Base-by-base conservation (phyloP, 2,329 filamentous ascomycete species). In the Hymenoscyphus albidus region DNA sequence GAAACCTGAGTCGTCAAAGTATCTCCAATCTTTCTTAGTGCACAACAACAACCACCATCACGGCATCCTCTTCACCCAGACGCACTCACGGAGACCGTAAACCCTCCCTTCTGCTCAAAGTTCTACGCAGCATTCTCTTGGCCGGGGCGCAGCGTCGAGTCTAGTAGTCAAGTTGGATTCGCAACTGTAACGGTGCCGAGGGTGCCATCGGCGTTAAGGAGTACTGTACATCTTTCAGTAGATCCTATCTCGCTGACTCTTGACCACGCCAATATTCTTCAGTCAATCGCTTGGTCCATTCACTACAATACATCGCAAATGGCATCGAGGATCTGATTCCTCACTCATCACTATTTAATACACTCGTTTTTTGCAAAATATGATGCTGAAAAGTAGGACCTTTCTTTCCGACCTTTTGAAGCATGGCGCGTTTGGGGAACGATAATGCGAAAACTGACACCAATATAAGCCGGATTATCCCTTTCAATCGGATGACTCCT, bases 331-430 rank as follows among this genome's bases (percentile, higher is more conserved):
- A 27, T 51, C 7, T 51, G 44, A 51, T 12, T 51, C 44, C 4
- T 22, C 9, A 22, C n/a, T 51, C 18, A 51, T 27, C n/a, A 22
- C 44, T 51, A 51, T 22, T 51, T 51, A 51, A 51, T n/a, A 48
- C 44, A 51, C 44, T 22, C 44, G 44, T 51, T 51, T 51, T 22
- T 51, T 51, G 9, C 44, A 18, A 51, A 51, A 51, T 51, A 51
- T 51, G 18, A 51, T n/a, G 44, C n/a, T 18, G 18, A 51, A 51
- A 51, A 51, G n/a, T 51, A 51, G 18, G 44, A 51, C 44, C 22
- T 51, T 51, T 51, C 44, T 51, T 51, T 18, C 44, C n/a, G 44
- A 51, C 22, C n/a, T 51, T 51, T 51, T 51, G 44, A 51, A 51
- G 44, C 44, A 51, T 51, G 44, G 44, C 44, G 44, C 44, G 44